Percentiles rank a stretch among this genome's conserved stretches.
Evolutionary conservation across 2,329 filamentous ascomycete species (phyloP).

Genomic region (Lecanoromycetidae sp.): DNA sequence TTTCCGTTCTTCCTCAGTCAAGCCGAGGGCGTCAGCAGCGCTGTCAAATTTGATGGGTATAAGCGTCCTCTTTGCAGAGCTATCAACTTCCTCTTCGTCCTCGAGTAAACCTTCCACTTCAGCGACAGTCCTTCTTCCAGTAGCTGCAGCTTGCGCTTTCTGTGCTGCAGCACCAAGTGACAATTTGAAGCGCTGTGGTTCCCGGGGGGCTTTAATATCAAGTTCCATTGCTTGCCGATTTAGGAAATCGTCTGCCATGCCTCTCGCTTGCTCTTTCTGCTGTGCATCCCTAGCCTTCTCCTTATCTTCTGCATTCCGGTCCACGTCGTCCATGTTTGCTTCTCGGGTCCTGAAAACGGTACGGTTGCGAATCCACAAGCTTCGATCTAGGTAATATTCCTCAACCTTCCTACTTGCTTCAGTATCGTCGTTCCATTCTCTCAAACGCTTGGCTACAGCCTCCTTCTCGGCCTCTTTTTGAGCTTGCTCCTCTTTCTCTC

Average conservation of each 20-base stretch:
- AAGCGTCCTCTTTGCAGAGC: constrained; percentile 58
- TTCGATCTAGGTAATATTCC: constrained; percentile 78
- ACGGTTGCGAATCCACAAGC: constrained; percentile 73
- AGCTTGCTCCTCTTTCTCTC: constrained; percentile 63
- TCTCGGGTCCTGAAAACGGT: constrained; percentile 62
- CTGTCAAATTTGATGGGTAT: constrained; percentile 74
- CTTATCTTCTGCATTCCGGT: constrained; percentile 64
- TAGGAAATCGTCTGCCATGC: constrained; percentile 83
- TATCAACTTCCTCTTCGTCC: constrained; percentile 76
- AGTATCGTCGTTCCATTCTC: constrained; percentile 81
- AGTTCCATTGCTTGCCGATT: constrained; percentile 72
- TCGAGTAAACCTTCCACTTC: constrained; percentile 91
- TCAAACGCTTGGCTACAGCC: constrained; percentile 58
- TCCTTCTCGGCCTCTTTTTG: constrained; percentile 52
- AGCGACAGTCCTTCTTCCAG: constrained; percentile 63
- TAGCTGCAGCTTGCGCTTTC: constrained; percentile 46
- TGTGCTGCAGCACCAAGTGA: constrained; percentile 83
- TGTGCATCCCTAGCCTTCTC: constrained; percentile 58
- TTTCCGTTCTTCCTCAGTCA: constrained; percentile 77
- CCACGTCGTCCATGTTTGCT: constrained; percentile 63
- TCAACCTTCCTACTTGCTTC: constrained; percentile 61
- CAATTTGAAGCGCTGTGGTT: constrained; percentile 75
- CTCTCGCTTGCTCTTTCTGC: constrained; percentile 64
- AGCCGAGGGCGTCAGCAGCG: constrained; percentile 49
- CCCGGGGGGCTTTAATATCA: constrained; percentile 34